Evolutionary conservation across 1,284 basidiomycete genomes (phyloP).

Genomic region (Moesziomyces aphidis): DNA sequence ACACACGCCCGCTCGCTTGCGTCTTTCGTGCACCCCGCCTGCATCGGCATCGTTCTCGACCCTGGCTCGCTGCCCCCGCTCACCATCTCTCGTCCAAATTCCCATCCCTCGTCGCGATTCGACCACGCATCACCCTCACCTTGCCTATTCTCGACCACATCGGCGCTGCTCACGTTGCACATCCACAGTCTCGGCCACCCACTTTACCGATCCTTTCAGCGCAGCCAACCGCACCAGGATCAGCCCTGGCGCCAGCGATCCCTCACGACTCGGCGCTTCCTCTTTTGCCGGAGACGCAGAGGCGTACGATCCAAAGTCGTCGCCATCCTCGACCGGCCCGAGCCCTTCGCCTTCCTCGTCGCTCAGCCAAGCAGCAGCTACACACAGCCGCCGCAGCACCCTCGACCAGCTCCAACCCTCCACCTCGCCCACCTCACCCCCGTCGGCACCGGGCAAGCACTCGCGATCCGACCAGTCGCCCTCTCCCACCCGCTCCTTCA

Average conservation of each 20-base stretch:
- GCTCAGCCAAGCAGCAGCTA: slow-evolving; percentile 17
- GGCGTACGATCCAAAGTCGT: slow-evolving; percentile 43
- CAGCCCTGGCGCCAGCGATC: slow-evolving; percentile 22
- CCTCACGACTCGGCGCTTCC: slow-evolving; percentile 7
- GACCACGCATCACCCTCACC: not conserved
- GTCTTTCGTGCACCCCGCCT: slow-evolving; percentile 1
- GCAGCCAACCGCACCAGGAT: slow-evolving; percentile 24
- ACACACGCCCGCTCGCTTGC: not conserved
- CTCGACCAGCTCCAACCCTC: slow-evolving; percentile 13
- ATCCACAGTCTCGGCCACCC: slow-evolving; percentile 34
- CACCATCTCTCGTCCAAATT: not conserved
- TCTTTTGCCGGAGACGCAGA: slow-evolving; percentile 37
- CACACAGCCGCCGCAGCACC: slow-evolving; percentile 26
- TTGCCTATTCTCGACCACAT: slow-evolving; percentile 3
- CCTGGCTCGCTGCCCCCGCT: slow-evolving; percentile 8
- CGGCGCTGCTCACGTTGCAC: not conserved
- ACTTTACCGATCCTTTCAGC: slow-evolving; percentile 48
- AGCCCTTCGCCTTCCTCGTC: slow-evolving; percentile 36
- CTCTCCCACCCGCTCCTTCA: slow-evolving; percentile 34
- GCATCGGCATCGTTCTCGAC: slow-evolving; percentile 5
- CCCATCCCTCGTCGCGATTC: not conserved
- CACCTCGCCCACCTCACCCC: not conserved
- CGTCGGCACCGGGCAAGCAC: slow-evolving; percentile 26
- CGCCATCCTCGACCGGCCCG: slow-evolving; percentile 23
- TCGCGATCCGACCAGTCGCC: slow-evolving; percentile 35